Base-by-base conservation (phyloP, 1,139 yeast species). In the Sugiyamaella novakii region DNA sequence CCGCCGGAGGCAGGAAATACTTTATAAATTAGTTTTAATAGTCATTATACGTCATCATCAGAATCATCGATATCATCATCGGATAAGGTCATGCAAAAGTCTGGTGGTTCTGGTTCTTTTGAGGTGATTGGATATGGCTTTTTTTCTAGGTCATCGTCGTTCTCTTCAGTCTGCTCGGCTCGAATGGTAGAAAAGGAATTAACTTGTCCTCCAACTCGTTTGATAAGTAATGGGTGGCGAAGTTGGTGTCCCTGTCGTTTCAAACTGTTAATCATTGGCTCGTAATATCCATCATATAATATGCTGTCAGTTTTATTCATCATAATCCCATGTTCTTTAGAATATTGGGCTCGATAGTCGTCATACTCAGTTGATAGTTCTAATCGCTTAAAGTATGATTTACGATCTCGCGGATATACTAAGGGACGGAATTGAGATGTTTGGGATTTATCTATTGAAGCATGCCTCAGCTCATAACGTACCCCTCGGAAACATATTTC, bases 41-140 rank as follows among this genome's bases (percentile, higher is more conserved):
- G 42, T 27, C 42, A 38, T 38, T 27, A 27, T 28, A 25, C 15
- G 25, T 39, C 43, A 15, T 39, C 19, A n/a, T 50, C 54, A 3
- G 57, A 52, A 34, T 54, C 57, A 29, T 57, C 59, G 46, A 57
- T 54, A 5, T 58, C 62, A 46, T 53, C 58, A 41, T 56, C 61
- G 1, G 59, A 54, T 27, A 56, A 54, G n/a, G 46, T 33, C 41
- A 37, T 19, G 19, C 27, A 42, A 5, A 27, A 19, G 25, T 24
- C 18, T 31, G 46, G 17, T 14, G 15, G 8, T 12, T 28, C 39
- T 3, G 38, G 36, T 14, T 40, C 30, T n/a, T 11, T 24, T 35
- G 18, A 24, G 12, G 24, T 14, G 6, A 21, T 7, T 6, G 24
- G 28, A 24, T 5, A 22, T 8, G n/a, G 30, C 19, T 17, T 22